These are phyloP conservation scores for Sphagnurus paluster DNA, from an alignment of 1,284 basidiomycete genomes.

Conservation along the genomic window DNA sequence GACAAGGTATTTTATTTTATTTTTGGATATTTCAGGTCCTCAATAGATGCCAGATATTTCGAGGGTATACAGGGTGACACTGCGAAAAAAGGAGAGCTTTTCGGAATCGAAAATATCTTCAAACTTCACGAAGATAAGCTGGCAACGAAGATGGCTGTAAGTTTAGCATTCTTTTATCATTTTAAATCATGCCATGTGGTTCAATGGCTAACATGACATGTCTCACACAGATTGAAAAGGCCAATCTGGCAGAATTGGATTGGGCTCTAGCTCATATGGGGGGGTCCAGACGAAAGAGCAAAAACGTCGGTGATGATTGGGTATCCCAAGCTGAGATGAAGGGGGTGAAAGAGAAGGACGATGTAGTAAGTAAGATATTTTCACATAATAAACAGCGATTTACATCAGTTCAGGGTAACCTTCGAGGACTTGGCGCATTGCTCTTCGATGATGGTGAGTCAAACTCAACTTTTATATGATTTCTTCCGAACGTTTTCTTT, in stretches of 20 bases:
- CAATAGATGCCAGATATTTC: conserved; percentile 59
- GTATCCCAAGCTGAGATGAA: conserved; percentile 54
- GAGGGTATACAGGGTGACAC: conserved; percentile 79
- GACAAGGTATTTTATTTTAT: conserved; percentile 49
- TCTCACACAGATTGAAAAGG: conserved; percentile 65
- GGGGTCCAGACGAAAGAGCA: conserved; percentile 37
- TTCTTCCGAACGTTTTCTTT: conserved; percentile 5
- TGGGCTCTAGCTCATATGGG: conserved; percentile 75
- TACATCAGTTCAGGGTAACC: conserved; percentile 41
- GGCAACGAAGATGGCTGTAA: conserved; percentile 73
- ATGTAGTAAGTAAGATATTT: conserved; percentile 35
- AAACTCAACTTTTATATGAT: neutral
- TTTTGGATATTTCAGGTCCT: neutral
- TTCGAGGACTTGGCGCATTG: conserved; percentile 63
- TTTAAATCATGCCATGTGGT: neutral
- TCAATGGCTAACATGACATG: neutral
- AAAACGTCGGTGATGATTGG: conserved; percentile 28
- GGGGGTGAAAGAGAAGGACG: conserved; percentile 56
- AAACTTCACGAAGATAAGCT: conserved; percentile 70
- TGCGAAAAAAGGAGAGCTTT: conserved; percentile 74
- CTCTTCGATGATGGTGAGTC: conserved; percentile 66
- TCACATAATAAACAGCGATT: neutral
- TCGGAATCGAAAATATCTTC: conserved; percentile 83
- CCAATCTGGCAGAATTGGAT: conserved; percentile 68
- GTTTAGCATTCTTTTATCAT: conserved; percentile 16